These are phyloP conservation scores for Exutisphaerella laricina DNA, from an alignment of 2,329 filamentous ascomycete genomes.

Conservation along the genomic window DNA sequence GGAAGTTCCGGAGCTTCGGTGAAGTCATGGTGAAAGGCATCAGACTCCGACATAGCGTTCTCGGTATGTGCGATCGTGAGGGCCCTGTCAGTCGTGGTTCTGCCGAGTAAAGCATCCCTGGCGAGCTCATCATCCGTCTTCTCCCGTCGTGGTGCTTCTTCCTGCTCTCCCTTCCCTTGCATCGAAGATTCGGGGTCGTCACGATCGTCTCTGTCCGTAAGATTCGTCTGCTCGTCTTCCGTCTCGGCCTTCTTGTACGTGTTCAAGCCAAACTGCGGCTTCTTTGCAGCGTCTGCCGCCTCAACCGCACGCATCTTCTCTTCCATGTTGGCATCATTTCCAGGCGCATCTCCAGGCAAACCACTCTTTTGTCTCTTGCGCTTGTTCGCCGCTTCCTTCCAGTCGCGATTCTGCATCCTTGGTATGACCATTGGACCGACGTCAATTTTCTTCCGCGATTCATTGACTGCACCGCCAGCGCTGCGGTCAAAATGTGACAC, in stretches of 20 bases:
- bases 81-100: slow-evolving; percentile 31
- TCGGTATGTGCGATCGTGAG: slow-evolving; percentile 35
- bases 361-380: slow-evolving; percentile 51
- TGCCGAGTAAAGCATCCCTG: slow-evolving; percentile 43
- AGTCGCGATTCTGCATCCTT: slow-evolving; percentile 56
- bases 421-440: slow-evolving; percentile 53
- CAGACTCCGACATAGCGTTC: slow-evolving; percentile 29
- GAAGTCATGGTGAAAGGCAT: slow-evolving; percentile 52
- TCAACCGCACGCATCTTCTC: slow-evolving; percentile 25
- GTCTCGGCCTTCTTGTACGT: slow-evolving; percentile 25
- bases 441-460: slow-evolving; percentile 31
- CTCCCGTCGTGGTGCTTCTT: slow-evolving; percentile 16
- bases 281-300: slow-evolving; percentile 36
- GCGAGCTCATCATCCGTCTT: slow-evolving; percentile 55
- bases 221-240: slow-evolving; percentile 17
- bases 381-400: slow-evolving; percentile 49
- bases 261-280: slow-evolving; percentile 51
- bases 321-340: slow-evolving; percentile 18
- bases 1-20: slow-evolving; percentile 67
- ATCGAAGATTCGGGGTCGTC: slow-evolving; percentile 23
- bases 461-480: slow-evolving; percentile 46
- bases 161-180: slow-evolving; percentile 5
- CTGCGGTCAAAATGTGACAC: slow-evolving; percentile 52
- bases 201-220: not conserved
- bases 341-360: slow-evolving; percentile 42